Conservation (phyloP, 1,284 basidiomycete genomes). For the Tremellales sp. region DNA sequence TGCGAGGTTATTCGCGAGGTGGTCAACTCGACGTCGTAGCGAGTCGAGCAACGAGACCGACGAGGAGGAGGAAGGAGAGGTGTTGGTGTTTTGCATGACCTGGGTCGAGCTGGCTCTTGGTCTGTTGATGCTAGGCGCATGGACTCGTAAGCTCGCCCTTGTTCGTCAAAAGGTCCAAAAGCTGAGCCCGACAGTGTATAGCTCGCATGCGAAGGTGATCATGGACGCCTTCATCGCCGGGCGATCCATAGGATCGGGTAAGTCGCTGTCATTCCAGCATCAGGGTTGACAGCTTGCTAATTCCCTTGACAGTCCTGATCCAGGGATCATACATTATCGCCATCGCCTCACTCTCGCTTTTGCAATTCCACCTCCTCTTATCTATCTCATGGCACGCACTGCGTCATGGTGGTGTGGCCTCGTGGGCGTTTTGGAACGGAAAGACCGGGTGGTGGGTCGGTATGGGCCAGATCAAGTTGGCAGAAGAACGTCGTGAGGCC, state of each 20-base stretch:
- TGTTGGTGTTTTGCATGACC: slow-evolving; percentile 11
- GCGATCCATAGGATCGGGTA: slow-evolving; percentile 4
- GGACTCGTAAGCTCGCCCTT: slow-evolving; percentile 15
- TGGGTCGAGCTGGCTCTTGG: slow-evolving; percentile 12
- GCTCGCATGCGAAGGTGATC: slow-evolving; percentile 2
- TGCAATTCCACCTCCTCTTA: slow-evolving; percentile 11
- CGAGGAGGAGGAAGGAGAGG: neutral
- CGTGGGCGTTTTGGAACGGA: neutral
- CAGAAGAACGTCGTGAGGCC: neutral
- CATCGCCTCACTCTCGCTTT: slow-evolving; percentile 3
- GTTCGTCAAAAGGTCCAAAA: neutral
- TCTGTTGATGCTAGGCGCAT: slow-evolving; percentile 6
- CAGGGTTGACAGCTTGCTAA: neutral
- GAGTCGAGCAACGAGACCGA: neutral
- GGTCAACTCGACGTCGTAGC: too few relatives aligned
- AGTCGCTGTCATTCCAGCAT: neutral
- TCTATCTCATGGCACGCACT: slow-evolving; percentile 6
- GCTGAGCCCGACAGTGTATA: slow-evolving; percentile 1
- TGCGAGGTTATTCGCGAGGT: neutral
- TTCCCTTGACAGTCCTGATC: slow-evolving; percentile 9
- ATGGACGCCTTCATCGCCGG: slow-evolving; percentile 2
- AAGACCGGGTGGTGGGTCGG: slow-evolving; percentile 1
- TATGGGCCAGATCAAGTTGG: neutral
- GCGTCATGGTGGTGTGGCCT: neutral
- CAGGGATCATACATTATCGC: slow-evolving; percentile 11